Conservation (phyloP, 1,284 basidiomycete species). For the Melampsora larici-populina region DNA sequence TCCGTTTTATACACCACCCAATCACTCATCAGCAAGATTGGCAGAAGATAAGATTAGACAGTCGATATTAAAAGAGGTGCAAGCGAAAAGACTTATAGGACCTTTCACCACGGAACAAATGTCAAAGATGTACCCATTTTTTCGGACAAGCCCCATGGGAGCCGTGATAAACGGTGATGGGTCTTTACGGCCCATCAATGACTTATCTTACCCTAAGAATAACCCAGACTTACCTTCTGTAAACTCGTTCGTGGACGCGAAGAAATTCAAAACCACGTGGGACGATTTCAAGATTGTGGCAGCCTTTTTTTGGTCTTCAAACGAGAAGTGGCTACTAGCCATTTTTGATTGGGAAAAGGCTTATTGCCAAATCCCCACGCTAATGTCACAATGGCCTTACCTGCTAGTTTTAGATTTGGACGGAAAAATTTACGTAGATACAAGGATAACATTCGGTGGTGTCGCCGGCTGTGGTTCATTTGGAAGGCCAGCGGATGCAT, state of each 20-base stretch:
- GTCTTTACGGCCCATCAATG: conserved; percentile 7
- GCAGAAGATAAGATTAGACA: no score
- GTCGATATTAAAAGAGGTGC: no score
- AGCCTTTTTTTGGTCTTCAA: background rate
- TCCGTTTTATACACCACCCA: no score
- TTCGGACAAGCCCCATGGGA: conserved; percentile 1
- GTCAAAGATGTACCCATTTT: background rate
- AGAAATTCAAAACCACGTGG: background rate
- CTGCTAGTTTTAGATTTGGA: background rate
- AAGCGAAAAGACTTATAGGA: no score
- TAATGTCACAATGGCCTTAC: background rate
- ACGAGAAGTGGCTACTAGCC: background rate
- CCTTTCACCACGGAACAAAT: no score
- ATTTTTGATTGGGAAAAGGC: conserved; percentile 15
- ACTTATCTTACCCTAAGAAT: conserved; percentile 5
- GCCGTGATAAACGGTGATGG: conserved; percentile 10
- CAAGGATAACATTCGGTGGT: background rate
- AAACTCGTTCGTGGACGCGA: conserved; percentile 4
- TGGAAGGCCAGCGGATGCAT: conserved; percentile 1
- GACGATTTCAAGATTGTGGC: no score
- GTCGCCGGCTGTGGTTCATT: conserved; percentile 8
- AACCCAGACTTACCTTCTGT: background rate
- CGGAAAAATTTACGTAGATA: background rate
- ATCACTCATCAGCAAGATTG: no score
- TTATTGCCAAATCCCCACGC: background rate